These are phyloP conservation scores for Pseudogymnoascus sp. DNA, from an alignment of 2,329 filamentous ascomycete genomes.

Conservation along the genomic window DNA sequence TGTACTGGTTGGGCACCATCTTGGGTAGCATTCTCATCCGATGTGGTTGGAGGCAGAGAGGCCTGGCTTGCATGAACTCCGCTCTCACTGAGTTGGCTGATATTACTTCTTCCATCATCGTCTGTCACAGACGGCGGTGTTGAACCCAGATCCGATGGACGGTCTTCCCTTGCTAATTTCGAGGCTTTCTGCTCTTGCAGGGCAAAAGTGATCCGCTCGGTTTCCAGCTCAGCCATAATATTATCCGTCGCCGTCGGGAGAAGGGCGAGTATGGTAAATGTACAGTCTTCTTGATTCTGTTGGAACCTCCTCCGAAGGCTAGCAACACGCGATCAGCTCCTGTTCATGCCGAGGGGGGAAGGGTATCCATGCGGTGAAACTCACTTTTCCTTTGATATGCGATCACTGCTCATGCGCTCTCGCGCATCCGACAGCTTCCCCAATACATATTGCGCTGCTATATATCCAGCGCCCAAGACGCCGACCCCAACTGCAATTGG, in stretches of 20 bases:
- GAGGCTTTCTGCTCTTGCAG: constrained; percentile 87
- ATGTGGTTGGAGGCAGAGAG: constrained; percentile 44
- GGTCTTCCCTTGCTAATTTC: constrained; percentile 49
- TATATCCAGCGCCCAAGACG: constrained; percentile 79
- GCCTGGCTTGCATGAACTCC: constrained; percentile 77
- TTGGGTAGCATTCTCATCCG: constrained; percentile 30
- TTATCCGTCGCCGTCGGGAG: constrained; percentile 86
- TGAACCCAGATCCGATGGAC: constrained; percentile 34
- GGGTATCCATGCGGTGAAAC: constrained; percentile 23
- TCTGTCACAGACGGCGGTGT: constrained; percentile 59
- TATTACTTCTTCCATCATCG: constrained; percentile 71
- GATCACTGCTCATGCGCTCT: constrained; percentile 92
- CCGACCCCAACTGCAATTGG: constrained; percentile 82
- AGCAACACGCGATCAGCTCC: constrained; percentile 17
- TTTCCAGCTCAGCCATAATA: constrained; percentile 77
- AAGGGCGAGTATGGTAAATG: constrained; percentile 92
- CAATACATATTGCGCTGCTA: constrained; percentile 87
- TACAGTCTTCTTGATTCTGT: constrained; percentile 98
- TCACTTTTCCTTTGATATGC: constrained; percentile 94
- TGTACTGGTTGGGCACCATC: constrained; percentile 31
- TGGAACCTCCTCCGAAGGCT: constrained; percentile 93
- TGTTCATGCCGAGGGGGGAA: not conserved
- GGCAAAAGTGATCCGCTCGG: constrained; percentile 86
- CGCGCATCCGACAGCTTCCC: constrained; percentile 86
- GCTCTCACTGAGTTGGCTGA: constrained; percentile 69